Conservation (phyloP, 2,329 filamentous ascomycete genomes). For the Colletotrichum noveboracense region DNA sequence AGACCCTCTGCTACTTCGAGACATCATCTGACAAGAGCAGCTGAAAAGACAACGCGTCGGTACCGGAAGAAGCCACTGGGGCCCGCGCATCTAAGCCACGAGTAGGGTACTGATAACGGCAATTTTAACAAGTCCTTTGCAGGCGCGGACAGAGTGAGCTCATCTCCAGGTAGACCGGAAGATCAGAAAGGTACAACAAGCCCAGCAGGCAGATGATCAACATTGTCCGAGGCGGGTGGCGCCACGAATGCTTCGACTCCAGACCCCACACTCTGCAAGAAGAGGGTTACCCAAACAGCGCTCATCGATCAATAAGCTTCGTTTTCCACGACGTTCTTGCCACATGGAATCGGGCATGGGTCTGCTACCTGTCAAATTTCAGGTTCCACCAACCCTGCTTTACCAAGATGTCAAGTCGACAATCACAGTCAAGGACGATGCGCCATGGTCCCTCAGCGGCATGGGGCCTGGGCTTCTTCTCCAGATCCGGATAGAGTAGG, state of each 20-base stretch:
- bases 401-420: neutral
- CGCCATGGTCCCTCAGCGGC: neutral
- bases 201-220: neutral
- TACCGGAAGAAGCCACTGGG: neutral
- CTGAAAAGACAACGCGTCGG: neutral
- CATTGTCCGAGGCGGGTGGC: neutral
- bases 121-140: neutral
- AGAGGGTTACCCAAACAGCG: neutral
- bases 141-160: neutral
- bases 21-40: constrained; percentile 8
- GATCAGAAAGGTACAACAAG: neutral
- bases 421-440: neutral
- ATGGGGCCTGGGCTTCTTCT: neutral
- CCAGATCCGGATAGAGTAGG: neutral
- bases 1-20: neutral
- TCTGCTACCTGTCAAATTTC: neutral
- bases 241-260: neutral
- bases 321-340: neutral
- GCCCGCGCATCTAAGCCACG: neutral
- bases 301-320: neutral
- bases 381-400: neutral
- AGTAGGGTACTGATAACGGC: neutral
- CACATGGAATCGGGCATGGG: neutral
- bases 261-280: neutral
- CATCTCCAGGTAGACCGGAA: neutral